Evolutionary conservation across 129 eudicot species (phyloP), one percentile per base, ranked within the genome.

Genomic region (Oenanthe sinensis): DNA sequence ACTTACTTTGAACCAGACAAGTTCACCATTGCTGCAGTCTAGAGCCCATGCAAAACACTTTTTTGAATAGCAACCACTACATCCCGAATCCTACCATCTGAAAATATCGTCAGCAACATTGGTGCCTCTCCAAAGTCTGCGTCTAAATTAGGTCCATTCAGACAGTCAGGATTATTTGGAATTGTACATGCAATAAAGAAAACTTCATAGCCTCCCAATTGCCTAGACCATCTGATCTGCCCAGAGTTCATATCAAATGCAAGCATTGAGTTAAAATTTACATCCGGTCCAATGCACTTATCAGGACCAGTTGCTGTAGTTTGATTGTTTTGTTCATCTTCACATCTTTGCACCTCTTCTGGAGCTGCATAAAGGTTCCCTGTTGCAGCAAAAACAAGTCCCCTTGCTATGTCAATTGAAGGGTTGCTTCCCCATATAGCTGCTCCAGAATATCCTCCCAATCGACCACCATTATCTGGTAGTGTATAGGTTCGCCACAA

Each of bases 341-440:
- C 96, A 48, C 97, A 92, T 77, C 75, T 77, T 37, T 82, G 82
- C 69, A 92, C 92, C 16, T 84, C 86, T 68, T 82, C 33, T 19
- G 97, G 93, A 45, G 93, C 96, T 0, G 81, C 55, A 73, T 92
- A 90, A n/a, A 92, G 81, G 71, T 92, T 82, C 40, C 97, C 96
- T 0, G 96, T 92, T 19, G 86, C 96, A 3, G 83, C 87, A 28
- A 82, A 92, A 28, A 92, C 90, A 19, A 67, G 75, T 6, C 83
- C 83, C 0, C 96, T 84, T 0, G 4, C 16, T 11, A 79, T 30
- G 81, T 87, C 96, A 8, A 92, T 87, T 71, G 97, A 58, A 2
- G 93, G 96, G 80, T 93, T 92, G 75, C 96, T 92, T 24, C 97
- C 97, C 97, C 97, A 90, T 83, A 92, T 82, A 37, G 84, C 90